Base-by-base conservation (phyloP, 805 yeast species). In the Yamadazyma laniorum region DNA sequence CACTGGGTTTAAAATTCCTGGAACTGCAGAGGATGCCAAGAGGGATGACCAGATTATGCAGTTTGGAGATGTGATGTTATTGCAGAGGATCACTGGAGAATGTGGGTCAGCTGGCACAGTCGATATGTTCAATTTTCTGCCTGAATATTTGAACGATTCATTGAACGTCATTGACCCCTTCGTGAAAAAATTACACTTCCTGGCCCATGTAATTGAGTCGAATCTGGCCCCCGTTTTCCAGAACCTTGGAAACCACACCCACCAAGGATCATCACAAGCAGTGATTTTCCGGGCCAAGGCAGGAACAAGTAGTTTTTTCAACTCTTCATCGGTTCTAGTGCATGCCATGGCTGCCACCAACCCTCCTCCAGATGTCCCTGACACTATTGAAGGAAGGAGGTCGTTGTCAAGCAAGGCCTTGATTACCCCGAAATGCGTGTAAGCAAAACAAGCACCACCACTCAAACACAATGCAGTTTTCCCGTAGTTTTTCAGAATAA, bases 351-450 rank as follows among this genome's bases (percentile, higher is more conserved):
- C 85, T 0, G 93, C 90, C 11, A 84, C 77, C 9, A 83, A 60
- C 1, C 89, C 91, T 12, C 95, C 95, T 2, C 93, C 91, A 0
- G 87, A 79, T 0, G 93, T 85, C 1, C 95, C 95, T 25, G 85
- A 75, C 6, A 85, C 66, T 25, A 85, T 81, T 4, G 69, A 67
- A 1, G 95, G 95, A 35, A 85, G 61, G 34, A 76, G 59, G 53
- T 80, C 82, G 40, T 75, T 74, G 42, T 85, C 89, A 4, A 84
- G 59, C 27, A 85, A 58, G 0, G 89, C 90, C 45, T 80, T 80
- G 18, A 84, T 71, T 3, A 85, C 76, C 2, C 95, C 95, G 59
- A 83, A 80, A 58, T 85, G 95, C 22, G 80, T 77, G 48, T 82
- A 81, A 1, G 90, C 78, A 56, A 85, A 85, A 21, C 85, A 75